Evolutionary conservation across 1,139 yeast genomes (phyloP).

Genomic region (Suhomyces bribrorum): DNA sequence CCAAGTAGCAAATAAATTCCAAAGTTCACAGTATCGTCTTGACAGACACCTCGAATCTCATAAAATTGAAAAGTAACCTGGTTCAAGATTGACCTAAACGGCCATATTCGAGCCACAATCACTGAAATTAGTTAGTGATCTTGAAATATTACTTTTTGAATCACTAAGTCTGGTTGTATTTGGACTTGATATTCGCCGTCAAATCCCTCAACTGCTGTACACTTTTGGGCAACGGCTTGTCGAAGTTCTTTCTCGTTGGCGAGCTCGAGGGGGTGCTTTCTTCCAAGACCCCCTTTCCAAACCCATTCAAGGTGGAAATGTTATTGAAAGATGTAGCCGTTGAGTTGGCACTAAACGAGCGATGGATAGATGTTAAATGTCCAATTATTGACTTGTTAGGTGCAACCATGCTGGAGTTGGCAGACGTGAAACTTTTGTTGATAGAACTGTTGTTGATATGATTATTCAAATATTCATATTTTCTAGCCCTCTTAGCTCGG

Average conservation of each 20-base stretch:
- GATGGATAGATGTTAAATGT: slow-evolving; percentile 14
- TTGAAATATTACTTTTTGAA: too few species aligned
- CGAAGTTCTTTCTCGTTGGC: slow-evolving; percentile 23
- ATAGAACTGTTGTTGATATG: slow-evolving; percentile 24
- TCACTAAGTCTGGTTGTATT: slow-evolving; percentile 23
- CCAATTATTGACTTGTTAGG: slow-evolving; percentile 15
- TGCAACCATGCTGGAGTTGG: slow-evolving; percentile 10
- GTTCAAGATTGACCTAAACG: too few species aligned
- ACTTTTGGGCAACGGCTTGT: slow-evolving; percentile 23
- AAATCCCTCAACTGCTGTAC: slow-evolving; percentile 39
- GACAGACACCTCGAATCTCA: too few species aligned
- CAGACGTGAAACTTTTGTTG: slow-evolving; percentile 4
- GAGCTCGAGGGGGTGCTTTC: slow-evolving; percentile 44
- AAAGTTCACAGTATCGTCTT: too few species aligned
- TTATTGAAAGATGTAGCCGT: slow-evolving; percentile 28
- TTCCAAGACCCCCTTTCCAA: slow-evolving; percentile 42
- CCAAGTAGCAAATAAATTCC: too few species aligned
- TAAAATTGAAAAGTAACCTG: too few species aligned
- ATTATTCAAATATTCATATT: slow-evolving; percentile 37
- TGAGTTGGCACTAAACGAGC: slow-evolving; percentile 13
- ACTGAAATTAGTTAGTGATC: too few species aligned
- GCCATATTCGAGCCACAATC: too few species aligned
- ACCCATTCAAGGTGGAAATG: slow-evolving; percentile 34
- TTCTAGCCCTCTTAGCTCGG: slow-evolving; percentile 33
- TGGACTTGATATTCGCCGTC: slow-evolving; percentile 37